Conservation (phyloP, 352 stramenopile species). For the Peronospora destructor region DNA sequence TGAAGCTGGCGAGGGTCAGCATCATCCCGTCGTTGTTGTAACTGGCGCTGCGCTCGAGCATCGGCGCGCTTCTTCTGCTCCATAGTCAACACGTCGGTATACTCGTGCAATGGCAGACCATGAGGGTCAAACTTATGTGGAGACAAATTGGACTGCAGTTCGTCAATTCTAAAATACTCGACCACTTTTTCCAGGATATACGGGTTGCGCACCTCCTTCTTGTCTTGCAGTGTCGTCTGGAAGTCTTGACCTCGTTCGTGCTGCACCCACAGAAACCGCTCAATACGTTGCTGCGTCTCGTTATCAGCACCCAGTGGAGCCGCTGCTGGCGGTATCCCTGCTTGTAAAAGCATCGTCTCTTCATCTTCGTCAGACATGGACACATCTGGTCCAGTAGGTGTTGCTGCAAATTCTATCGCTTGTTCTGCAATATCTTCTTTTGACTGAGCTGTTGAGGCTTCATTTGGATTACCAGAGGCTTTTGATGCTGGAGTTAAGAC, state of each 20-base stretch:
- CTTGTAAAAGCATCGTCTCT: slow-evolving; percentile 30
- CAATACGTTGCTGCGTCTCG: slow-evolving; percentile 56
- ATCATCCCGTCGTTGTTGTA: slow-evolving; percentile 23
- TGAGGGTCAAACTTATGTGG: slow-evolving; percentile 62
- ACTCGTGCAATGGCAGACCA: slow-evolving; percentile 64
- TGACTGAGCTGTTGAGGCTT: slow-evolving; percentile 2
- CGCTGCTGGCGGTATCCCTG: slow-evolving; percentile 39
- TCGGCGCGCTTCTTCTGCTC: slow-evolving; percentile 57
- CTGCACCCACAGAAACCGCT: slow-evolving; percentile 46
- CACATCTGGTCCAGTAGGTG: slow-evolving; percentile 1
- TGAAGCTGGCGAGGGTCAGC: slow-evolving; percentile 16
- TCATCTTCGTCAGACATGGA: slow-evolving; percentile 22
- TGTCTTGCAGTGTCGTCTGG: slow-evolving; percentile 59
- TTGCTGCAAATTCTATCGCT: slow-evolving; percentile 2
- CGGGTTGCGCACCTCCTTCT: slow-evolving; percentile 83
- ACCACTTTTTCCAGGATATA: slow-evolving; percentile 85
- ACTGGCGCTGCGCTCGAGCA: slow-evolving; percentile 29
- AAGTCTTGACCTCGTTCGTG: slow-evolving; percentile 41
- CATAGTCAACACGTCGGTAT: slow-evolving; percentile 49
- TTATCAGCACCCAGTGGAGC: slow-evolving; percentile 12
- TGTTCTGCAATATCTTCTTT: slow-evolving; percentile 3
- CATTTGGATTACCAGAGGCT: neutral
- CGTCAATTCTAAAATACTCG: slow-evolving; percentile 81
- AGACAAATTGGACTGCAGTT: slow-evolving; percentile 69
- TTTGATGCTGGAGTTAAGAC: slow-evolving; percentile 7